A percentile compares a stretch with the other conserved stretches of the same genome.
These are phyloP conservation scores for Tephrocybe sp. DNA, from an alignment of 768 basidiomycete species.

Conservation along the genomic window DNA sequence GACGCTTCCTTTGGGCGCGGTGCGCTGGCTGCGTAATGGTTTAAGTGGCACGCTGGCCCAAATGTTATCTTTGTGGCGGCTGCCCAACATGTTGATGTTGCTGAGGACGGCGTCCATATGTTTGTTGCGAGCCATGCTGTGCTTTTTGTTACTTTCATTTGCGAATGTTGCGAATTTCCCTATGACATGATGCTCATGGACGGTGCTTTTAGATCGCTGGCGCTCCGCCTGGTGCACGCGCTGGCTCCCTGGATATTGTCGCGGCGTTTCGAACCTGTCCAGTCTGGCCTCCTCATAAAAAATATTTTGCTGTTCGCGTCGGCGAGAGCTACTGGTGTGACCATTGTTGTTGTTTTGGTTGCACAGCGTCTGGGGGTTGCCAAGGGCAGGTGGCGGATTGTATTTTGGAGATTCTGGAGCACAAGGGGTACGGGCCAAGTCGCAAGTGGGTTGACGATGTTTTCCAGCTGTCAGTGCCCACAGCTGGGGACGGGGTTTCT, in stretches of 20 bases:
- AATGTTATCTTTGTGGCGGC: too few species aligned
- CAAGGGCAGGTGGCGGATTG: too few species aligned
- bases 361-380: constrained; percentile 19
- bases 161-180: too few species aligned
- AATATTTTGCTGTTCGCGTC: too few species aligned
- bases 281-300: constrained; percentile 25
- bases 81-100: too few species aligned
- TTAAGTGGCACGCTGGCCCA: too few species aligned
- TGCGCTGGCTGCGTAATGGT: too few species aligned
- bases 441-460: constrained; percentile 33
- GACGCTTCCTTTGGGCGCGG: too few species aligned
- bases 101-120: too few species aligned
- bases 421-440: constrained; percentile 11
- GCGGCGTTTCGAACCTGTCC: constrained; percentile 31
- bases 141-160: too few species aligned
- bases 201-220: background rate
- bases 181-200: too few species aligned
- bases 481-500: background rate
- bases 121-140: too few species aligned
- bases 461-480: constrained; percentile 17
- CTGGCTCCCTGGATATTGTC: constrained; percentile 25
- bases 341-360: constrained; percentile 21
- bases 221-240: constrained; percentile 21
- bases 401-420: constrained; percentile 21
- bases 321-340: constrained; percentile 19